Evolutionary conservation across 2,329 filamentous ascomycete species (phyloP).

Genomic region (Cladophialophora exuberans): DNA sequence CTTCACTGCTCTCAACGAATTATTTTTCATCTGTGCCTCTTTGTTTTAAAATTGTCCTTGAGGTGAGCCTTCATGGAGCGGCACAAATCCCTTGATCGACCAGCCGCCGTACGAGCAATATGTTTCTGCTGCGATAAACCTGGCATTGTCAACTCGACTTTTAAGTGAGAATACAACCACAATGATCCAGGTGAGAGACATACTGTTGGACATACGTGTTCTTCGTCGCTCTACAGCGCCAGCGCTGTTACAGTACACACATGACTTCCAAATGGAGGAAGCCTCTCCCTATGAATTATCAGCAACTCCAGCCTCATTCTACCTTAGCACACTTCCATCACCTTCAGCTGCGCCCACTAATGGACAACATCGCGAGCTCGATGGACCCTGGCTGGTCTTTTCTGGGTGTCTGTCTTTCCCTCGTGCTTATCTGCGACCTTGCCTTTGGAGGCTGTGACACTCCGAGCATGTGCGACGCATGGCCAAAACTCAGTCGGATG

Average conservation of each 20-base stretch:
- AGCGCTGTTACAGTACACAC: constrained; percentile 13
- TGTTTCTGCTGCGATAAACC: too few species aligned
- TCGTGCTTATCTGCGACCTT: constrained; percentile 17
- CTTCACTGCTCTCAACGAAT: neutral
- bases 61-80: too few species aligned
- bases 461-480: too few species aligned
- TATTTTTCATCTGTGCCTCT: too few species aligned
- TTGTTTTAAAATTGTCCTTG: too few species aligned
- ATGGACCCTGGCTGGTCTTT: constrained; percentile 13
- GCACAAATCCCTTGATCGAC: too few species aligned
- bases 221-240: neutral
- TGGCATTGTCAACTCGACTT: too few species aligned
- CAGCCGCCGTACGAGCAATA: too few species aligned
- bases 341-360: constrained; percentile 20
- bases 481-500: too few species aligned
- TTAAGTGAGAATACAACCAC: too few species aligned
- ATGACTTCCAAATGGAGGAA: constrained; percentile 17
- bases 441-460: constrained; percentile 9
- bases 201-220: neutral
- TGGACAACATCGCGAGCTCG: constrained; percentile 19
- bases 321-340: constrained; percentile 7
- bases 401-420: constrained; percentile 1
- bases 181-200: neutral
- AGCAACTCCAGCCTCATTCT: neutral
- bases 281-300: constrained; percentile 10